Percentiles rank a stretch among this genome's conserved stretches.
These are phyloP conservation scores for Podospora didyma DNA, from an alignment of 495 filamentous ascomycete species.

Conservation along the genomic window DNA sequence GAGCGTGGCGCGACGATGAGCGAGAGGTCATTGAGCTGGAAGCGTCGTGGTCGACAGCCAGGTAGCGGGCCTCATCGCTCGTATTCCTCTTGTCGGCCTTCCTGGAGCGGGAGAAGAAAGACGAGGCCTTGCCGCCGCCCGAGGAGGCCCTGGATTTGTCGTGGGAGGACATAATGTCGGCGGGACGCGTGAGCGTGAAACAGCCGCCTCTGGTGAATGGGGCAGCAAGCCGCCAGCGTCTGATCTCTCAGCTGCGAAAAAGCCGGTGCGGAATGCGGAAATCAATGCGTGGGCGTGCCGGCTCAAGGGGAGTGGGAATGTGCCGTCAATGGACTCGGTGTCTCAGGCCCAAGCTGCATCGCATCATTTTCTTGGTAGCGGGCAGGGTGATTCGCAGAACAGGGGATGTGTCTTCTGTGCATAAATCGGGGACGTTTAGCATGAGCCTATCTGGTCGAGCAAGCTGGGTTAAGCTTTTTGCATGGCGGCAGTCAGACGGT, in stretches of 20 bases:
- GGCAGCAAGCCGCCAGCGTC: slow-evolving; percentile 14
- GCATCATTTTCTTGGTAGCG: slow-evolving; percentile 33
- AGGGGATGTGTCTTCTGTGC: slow-evolving; percentile 21
- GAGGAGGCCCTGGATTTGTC: slow-evolving; percentile 82
- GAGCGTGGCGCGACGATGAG: slow-evolving; percentile 77
- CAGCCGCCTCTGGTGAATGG: slow-evolving; percentile 19
- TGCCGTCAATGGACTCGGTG: slow-evolving; percentile 36
- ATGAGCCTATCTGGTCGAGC: slow-evolving; percentile 21
- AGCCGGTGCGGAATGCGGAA: slow-evolving; percentile 20
- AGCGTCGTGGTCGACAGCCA: slow-evolving; percentile 47
- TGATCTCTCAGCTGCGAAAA: slow-evolving; percentile 16
- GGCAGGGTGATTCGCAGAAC: slow-evolving; percentile 19
- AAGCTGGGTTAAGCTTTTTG: slow-evolving; percentile 8
- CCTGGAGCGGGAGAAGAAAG: slow-evolving; percentile 76
- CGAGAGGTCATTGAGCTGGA: slow-evolving; percentile 60
- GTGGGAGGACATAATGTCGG: slow-evolving; percentile 53
- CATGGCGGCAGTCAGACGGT: background rate
- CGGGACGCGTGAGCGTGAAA: slow-evolving; percentile 32
- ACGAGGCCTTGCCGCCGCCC: slow-evolving; percentile 68
- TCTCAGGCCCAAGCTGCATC: slow-evolving; percentile 36
- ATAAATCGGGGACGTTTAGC: slow-evolving; percentile 31
- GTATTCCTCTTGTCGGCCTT: slow-evolving; percentile 59
- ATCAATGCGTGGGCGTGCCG: slow-evolving; percentile 26
- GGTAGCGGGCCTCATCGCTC: slow-evolving; percentile 48
- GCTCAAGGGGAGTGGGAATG: slow-evolving; percentile 16